Base-by-base conservation (phyloP, 345 rosid genomes). In the Eucalyptus victrix region DNA sequence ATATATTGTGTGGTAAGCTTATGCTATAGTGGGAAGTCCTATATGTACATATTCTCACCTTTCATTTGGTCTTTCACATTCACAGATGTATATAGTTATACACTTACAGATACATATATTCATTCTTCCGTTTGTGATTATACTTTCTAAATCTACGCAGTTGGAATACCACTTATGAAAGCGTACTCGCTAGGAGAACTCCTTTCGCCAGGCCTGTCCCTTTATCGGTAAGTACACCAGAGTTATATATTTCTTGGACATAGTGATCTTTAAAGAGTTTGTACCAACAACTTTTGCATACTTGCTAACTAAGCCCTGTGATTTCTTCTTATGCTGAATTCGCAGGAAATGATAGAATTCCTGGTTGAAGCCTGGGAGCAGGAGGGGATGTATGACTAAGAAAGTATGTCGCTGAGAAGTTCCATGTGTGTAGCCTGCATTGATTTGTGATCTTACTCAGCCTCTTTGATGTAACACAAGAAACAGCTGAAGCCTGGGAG, bases 311-410 rank as follows among this genome's bases (percentile, higher is more conserved):
- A 76, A 40, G 42, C 42, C 83, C 83, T 13, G 28, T 76, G 83
- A 76, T 76, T 76, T 76, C 83, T 76, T 76, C 83, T 76, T 37
- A 37, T 76, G 83, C 45, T 37, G 45, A 47, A 90, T 88, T 54
- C 76, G 60, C 93, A 94, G 95, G 95, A 94, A 93, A 94, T 94
- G 96, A 90, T 94, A 56, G 95, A 94, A 86, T 94, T 94, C 89
- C 92, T 94, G 49, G 96, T 92, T 86, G 94, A 93, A 76, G 91
- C 93, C 14, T 93, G 95, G 96, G 95, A 94, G 87, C 94, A 91
- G 23, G 94, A 93, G 80, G 94, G 96, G 21, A 87, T 94, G 88
- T 93, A 92, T 88, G 95, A 94, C 86, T 94, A 90, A 90, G 87
- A 23, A 72, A 76, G 81, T 76, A 40, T 21, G 83, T 76, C 1